Evolutionary conservation across 805 yeast species (phyloP).

Genomic region (Clavispora asparagi): DNA sequence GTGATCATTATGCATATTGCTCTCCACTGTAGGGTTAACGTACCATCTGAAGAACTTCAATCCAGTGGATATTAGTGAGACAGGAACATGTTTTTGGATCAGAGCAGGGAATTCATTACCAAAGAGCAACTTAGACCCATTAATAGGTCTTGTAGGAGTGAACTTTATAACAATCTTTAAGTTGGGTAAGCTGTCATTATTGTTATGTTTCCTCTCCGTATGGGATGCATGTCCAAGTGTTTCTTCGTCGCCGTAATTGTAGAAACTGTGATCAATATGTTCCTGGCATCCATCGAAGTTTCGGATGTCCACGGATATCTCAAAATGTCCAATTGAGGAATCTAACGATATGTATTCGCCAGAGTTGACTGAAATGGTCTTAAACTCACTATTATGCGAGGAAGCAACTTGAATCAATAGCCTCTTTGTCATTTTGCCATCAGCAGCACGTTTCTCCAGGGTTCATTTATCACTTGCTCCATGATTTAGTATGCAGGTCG

Average conservation of each 20-base stretch:
- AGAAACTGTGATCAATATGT: slow-evolving; percentile 30
- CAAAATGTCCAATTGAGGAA: slow-evolving; percentile 34
- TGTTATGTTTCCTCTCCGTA: background rate
- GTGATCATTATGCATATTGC: slow-evolving; percentile 54
- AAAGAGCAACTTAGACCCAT: slow-evolving; percentile 52
- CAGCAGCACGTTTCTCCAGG: background rate
- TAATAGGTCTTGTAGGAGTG: slow-evolving; percentile 38
- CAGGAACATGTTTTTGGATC: slow-evolving; percentile 53
- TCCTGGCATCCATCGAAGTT: slow-evolving; percentile 41
- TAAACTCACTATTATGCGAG: slow-evolving; percentile 18
- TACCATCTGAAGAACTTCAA: slow-evolving; percentile 50
- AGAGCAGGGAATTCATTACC: slow-evolving; percentile 68
- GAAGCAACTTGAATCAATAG: slow-evolving; percentile 29
- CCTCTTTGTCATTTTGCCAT: slow-evolving; percentile 17
- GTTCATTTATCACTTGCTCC: background rate
- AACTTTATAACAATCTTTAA: slow-evolving; percentile 32
- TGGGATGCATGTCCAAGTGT: background rate
- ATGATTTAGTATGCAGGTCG: background rate
- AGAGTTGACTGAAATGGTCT: slow-evolving; percentile 42
- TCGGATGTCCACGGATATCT: slow-evolving; percentile 39
- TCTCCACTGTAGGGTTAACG: slow-evolving; percentile 61
- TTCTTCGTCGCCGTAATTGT: slow-evolving; percentile 22
- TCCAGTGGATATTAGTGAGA: slow-evolving; percentile 43
- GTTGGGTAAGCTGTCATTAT: slow-evolving; percentile 17
- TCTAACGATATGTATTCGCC: slow-evolving; percentile 30